Conservation (phyloP, 2,329 filamentous ascomycete species). For the Alternaria ventricosa region DNA sequence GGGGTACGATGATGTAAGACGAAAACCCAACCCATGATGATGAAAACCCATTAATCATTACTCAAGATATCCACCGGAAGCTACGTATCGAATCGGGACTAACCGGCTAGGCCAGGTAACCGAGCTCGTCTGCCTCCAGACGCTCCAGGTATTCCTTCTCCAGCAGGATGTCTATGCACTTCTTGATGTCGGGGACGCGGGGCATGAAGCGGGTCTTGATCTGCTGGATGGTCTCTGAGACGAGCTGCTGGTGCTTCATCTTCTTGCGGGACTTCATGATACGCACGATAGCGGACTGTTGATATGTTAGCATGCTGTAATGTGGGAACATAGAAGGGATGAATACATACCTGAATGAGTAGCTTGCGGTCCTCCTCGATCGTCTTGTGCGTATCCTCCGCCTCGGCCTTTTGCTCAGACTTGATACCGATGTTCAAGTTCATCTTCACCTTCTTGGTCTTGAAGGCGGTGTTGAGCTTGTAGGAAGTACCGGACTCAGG, state of each 20-base stretch:
- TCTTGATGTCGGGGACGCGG: slow-evolving; percentile 96
- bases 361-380: slow-evolving; percentile 98
- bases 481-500: slow-evolving; percentile 80
- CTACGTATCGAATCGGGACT: neutral
- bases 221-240: slow-evolving; percentile 94
- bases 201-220: slow-evolving; percentile 93
- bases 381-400: slow-evolving; percentile 97
- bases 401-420: slow-evolving; percentile 94
- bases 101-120: slow-evolving; percentile 70
- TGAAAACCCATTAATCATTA: slow-evolving; percentile 10
- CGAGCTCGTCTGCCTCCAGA: slow-evolving; percentile 90
- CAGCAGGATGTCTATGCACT: slow-evolving; percentile 97
- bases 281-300: slow-evolving; percentile 92
- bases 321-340: neutral
- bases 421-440: slow-evolving; percentile 96
- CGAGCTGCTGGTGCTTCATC: slow-evolving; percentile 96
- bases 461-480: slow-evolving; percentile 90
- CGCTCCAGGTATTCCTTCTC: slow-evolving; percentile 99
- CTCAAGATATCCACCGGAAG: neutral
- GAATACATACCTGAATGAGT: slow-evolving; percentile 82
- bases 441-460: slow-evolving; percentile 97
- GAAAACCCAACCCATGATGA: slow-evolving; percentile 7
- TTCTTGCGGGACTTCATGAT: slow-evolving; percentile 99
- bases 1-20: slow-evolving; percentile 2
- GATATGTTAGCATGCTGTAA: slow-evolving; percentile 36